A percentile compares a stretch with the other conserved stretches of the same genome.
phyloP scores from a whole-genome alignment of 2,329 filamentous ascomycete species.

The Ophidiomyces ophidiicola region DNA sequence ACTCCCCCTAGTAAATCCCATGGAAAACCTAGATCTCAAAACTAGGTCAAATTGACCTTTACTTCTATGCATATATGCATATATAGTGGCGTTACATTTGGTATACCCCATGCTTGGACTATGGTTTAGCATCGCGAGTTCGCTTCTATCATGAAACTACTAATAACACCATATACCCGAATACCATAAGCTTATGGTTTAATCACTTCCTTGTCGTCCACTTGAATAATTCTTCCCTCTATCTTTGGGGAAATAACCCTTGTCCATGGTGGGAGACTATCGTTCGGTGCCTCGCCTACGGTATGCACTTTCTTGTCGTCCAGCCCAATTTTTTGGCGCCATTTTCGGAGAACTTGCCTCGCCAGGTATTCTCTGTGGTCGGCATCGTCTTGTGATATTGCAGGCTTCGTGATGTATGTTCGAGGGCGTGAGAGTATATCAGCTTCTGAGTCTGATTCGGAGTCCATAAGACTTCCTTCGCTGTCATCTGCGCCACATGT shows the following conservation, averaged over 20 bases:
- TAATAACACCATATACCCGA: too few relatives aligned
- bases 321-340: conserved; percentile 57
- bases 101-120: too few relatives aligned
- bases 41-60: too few relatives aligned
- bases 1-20: too few relatives aligned
- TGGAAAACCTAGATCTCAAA: too few relatives aligned
- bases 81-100: too few relatives aligned
- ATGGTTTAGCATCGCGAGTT: too few relatives aligned
- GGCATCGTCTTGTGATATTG: conserved; percentile 36
- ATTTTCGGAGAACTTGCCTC: conserved; percentile 57
- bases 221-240: conserved; percentile 56
- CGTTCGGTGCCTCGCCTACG: conserved; percentile 44
- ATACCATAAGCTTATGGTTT: too few relatives aligned
- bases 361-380: conserved; percentile 51
- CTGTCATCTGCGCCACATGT: conserved; percentile 13
- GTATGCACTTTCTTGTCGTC: conserved; percentile 40
- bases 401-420: conserved; percentile 30
- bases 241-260: conserved; percentile 63
- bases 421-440: conserved; percentile 28
- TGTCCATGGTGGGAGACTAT: conserved; percentile 60
- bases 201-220: background rate
- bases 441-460: conserved; percentile 30
- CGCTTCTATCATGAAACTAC: too few relatives aligned
- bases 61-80: too few relatives aligned
- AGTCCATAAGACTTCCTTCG: conserved; percentile 23